Conservation (phyloP, 305 asterid species). For the Solanum hybrid region DNA sequence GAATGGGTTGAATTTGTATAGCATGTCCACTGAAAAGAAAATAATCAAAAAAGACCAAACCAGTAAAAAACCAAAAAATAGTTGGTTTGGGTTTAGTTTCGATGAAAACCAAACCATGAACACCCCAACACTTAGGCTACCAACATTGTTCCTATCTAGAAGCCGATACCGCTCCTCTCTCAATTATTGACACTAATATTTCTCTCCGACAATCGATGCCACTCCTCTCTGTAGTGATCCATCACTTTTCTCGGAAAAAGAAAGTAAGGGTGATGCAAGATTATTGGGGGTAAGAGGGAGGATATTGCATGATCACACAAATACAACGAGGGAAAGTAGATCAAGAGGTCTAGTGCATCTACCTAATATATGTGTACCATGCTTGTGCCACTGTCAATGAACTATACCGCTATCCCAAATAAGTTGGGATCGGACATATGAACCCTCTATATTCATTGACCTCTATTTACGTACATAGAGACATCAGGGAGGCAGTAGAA, state of each 20-base stretch:
- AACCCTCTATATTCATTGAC: background rate
- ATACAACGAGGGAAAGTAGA: background rate
- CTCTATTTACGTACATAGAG: background rate
- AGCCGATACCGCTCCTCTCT: background rate
- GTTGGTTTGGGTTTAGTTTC: background rate
- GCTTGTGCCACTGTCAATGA: background rate
- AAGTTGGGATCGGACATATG: background rate
- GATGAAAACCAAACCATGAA: background rate
- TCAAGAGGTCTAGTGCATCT: background rate
- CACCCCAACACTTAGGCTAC: background rate
- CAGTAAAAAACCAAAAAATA: background rate
- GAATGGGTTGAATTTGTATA: background rate
- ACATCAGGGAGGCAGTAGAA: background rate
- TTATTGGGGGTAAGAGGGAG: background rate
- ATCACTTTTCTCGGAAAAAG: background rate
- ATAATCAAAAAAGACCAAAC: background rate
- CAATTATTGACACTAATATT: background rate
- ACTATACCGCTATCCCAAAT: background rate
- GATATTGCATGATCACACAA: background rate
- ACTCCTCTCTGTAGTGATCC: background rate
- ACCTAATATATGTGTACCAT: background rate
- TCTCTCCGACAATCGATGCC: background rate
- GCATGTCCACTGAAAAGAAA: background rate
- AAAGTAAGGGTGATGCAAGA: background rate
- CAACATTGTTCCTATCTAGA: background rate